phyloP scores from a whole-genome alignment of 2,329 filamentous ascomycete genomes.

The Simplicillium aogashimaense region DNA sequence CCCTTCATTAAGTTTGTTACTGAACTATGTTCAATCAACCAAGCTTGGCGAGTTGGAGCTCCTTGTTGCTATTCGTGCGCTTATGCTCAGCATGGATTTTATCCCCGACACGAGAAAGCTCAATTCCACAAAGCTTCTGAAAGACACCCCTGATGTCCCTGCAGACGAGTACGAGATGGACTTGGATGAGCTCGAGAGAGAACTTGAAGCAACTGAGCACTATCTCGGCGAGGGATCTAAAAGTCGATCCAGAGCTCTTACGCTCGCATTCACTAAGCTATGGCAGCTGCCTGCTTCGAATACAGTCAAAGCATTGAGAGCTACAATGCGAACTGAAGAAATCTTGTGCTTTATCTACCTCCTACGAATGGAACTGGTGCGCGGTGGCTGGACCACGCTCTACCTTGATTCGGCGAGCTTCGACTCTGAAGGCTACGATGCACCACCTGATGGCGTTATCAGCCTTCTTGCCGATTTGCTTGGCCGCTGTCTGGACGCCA shows the following conservation, averaged over 20 bases:
- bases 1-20: slow-evolving; percentile 55
- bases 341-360: slow-evolving; percentile 63
- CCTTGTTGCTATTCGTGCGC: slow-evolving; percentile 51
- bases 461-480: slow-evolving; percentile 62
- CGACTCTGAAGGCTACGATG: slow-evolving; percentile 27
- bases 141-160: slow-evolving; percentile 16
- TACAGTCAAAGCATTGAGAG: slow-evolving; percentile 54
- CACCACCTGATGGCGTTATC: slow-evolving; percentile 57
- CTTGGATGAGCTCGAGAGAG: slow-evolving; percentile 51
- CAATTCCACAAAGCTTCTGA: slow-evolving; percentile 20
- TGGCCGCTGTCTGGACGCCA: slow-evolving; percentile 63
- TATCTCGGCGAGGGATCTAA: slow-evolving; percentile 56
- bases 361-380: slow-evolving; percentile 61
- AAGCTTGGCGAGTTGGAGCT: slow-evolving; percentile 58
- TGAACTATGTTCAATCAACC: slow-evolving; percentile 55
- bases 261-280: slow-evolving; percentile 59
- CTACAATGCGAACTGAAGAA: slow-evolving; percentile 55
- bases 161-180: slow-evolving; percentile 36
- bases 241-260: slow-evolving; percentile 53
- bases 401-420: slow-evolving; percentile 52
- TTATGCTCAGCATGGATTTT: slow-evolving; percentile 61
- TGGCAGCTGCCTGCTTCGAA: slow-evolving; percentile 51
- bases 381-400: slow-evolving; percentile 65
- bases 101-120: slow-evolving; percentile 30
- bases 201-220: slow-evolving; percentile 58